Percentiles rank a stretch among this genome's conserved stretches.
phyloP scores from a whole-genome alignment of 129 eudicot species.

The Pittosporum tobira region DNA sequence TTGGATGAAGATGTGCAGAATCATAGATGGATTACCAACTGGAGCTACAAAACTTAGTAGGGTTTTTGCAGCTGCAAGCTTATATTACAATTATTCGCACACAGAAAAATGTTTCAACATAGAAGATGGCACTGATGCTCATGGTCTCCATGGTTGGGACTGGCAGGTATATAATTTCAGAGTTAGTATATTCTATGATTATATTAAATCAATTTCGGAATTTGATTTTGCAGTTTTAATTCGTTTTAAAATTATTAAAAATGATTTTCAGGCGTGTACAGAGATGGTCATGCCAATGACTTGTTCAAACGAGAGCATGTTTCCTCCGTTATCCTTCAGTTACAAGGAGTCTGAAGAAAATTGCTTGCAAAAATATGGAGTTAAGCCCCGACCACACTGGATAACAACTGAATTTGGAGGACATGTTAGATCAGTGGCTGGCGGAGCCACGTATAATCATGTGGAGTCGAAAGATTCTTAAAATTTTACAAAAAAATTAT shows the following conservation, averaged over 20 bases:
- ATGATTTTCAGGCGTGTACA: constrained; percentile 33
- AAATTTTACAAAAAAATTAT: too few species aligned
- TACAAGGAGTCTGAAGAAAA: constrained; percentile 27
- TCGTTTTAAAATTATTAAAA: too few species aligned
- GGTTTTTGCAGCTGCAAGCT: constrained; percentile 45
- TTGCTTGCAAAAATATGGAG: constrained; percentile 26
- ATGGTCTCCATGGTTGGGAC: constrained; percentile 48
- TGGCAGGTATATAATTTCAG: constrained; percentile 36
- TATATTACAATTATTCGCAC: constrained; percentile 39
- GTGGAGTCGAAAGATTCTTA: too few species aligned
- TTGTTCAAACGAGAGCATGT: constrained; percentile 43
- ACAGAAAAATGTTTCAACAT: constrained; percentile 39
- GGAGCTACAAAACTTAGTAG: constrained; percentile 30
- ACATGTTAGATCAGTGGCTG: too few species aligned
- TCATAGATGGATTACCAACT: constrained; percentile 30
- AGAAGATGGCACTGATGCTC: constrained; percentile 29
- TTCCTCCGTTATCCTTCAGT: constrained; percentile 35
- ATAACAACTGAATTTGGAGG: constrained; percentile 53
- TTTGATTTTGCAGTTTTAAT: too few species aligned
- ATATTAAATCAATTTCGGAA: too few species aligned
- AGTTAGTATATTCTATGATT: background rate
- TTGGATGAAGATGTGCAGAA: constrained; percentile 39
- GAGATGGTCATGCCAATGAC: constrained; percentile 53
- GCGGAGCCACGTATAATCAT: too few species aligned
- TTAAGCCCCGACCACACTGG: constrained; percentile 43